A percentile compares a stretch with the other conserved stretches of the same genome.
Evolutionary conservation across 768 basidiomycete species (phyloP).

Genomic region (Rhodotorula diobovata): DNA sequence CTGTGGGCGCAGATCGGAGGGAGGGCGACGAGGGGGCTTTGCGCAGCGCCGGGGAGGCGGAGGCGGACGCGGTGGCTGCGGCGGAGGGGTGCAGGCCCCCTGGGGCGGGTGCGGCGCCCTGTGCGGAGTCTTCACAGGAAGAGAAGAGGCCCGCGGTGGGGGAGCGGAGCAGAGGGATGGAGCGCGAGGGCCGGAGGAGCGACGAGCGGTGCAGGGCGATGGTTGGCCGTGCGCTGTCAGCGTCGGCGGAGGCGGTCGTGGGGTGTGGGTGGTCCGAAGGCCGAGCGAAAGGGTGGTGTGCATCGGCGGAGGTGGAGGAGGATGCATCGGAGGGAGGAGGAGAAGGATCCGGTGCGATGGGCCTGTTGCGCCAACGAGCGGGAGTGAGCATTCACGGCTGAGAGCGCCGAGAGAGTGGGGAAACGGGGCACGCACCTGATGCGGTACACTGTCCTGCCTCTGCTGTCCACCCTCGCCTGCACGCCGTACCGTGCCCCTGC

Average conservation of each 20-base stretch:
- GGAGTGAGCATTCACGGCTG: not conserved
- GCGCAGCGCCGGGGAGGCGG: not conserved
- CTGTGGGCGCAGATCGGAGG: no score
- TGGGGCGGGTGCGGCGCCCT: not conserved
- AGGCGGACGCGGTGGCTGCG: no score
- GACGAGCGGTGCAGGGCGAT: not conserved
- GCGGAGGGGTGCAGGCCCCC: not conserved
- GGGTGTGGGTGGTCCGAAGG: not conserved
- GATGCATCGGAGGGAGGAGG: not conserved
- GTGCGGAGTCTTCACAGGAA: not conserved
- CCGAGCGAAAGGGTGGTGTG: conserved; percentile 16
- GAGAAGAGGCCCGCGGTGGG: not conserved
- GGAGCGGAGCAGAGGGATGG: conserved; percentile 27
- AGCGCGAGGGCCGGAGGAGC: conserved; percentile 19
- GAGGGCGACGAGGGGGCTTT: conserved; percentile 2
- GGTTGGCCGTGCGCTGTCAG: not conserved
- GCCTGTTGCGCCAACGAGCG: not conserved
- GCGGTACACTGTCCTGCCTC: conserved; percentile 38
- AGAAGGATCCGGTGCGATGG: not conserved
- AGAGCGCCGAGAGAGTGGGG: no score
- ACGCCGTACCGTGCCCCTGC: conserved; percentile 22
- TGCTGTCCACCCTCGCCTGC: conserved; percentile 9
- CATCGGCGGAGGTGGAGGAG: not conserved
- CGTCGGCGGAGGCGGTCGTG: not conserved
- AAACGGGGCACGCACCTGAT: conserved; percentile 22